Evolutionary conservation across 805 yeast genomes (phyloP), one percentile per base, ranked within the genome.

Genomic region (Candida easanensis): DNA sequence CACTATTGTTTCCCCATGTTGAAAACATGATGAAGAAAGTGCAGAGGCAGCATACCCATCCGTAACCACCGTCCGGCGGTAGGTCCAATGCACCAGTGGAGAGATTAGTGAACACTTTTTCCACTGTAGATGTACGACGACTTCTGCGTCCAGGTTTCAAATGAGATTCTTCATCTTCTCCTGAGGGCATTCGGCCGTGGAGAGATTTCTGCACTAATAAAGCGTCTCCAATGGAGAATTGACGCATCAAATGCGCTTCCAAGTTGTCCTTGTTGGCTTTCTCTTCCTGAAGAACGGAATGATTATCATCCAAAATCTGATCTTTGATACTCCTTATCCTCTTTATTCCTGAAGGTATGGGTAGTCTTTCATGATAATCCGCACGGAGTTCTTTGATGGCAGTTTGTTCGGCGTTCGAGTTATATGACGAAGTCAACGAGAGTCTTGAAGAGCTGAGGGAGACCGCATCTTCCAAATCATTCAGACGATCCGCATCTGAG

Each of bases 1-100:
- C 50, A 48, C 54, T 45, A 6, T 83, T 83, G 50, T 84, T 74
- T 14, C 93, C 93, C 90, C 91, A 84, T 0, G 87, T 76, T 30
- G 75, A 68, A 49, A 79, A 74, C 58, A 79, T 77, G 32, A 79
- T 63, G 4, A 78, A 39, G 22, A 70, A 64, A 4, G 76, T 71
- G 13, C 80, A 77, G 14, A 74, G 46, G 13, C 76, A 73, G 17
- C 81, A 69, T 0, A 82, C 78, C 84, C 88, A 80, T 2, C 85
- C 88, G 44, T 77, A 73, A 2, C 88, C 88, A 34, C 80, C 82
- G 58, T 84, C 90, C 1, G 82, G 81, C 0, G 74, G 74, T 15
- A 64, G 51, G 23, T 64, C 66, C 3, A 66, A 28, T 14, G 53
- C 51, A 15, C 70, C 70, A 0, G 66, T 65, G 0, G 63, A 46